Percentiles rank a stretch among this genome's conserved stretches.
These are phyloP conservation scores for Blastobotrys malaysiensis DNA, from an alignment of 1,139 yeast genomes.

Conservation along the genomic window DNA sequence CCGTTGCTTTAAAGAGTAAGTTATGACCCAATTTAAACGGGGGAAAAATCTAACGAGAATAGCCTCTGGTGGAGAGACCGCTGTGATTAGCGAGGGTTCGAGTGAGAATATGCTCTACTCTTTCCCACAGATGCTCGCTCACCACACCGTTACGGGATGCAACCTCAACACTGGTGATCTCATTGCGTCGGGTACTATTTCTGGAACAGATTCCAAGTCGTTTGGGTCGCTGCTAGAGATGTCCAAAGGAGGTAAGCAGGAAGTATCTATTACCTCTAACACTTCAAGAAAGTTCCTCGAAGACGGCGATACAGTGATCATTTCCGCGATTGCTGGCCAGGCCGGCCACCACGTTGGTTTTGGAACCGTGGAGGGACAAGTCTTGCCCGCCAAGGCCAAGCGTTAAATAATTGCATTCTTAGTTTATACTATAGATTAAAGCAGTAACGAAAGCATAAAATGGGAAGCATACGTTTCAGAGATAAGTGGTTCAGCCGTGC, in stretches of 20 bases:
- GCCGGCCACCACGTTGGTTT: slow-evolving; percentile 20
- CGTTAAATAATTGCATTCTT: background rate
- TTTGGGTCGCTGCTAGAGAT: slow-evolving; percentile 25
- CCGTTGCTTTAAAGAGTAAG: slow-evolving; percentile 16
- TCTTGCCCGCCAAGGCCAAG: slow-evolving; percentile 34
- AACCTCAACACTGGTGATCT: slow-evolving; percentile 26
- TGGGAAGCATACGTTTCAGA: too few relatives aligned
- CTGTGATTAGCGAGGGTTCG: slow-evolving; percentile 14
- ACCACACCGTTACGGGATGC: slow-evolving; percentile 28
- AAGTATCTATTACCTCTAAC: slow-evolving; percentile 14
- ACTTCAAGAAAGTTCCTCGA: slow-evolving; percentile 17
- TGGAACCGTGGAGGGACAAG: slow-evolving; percentile 20
- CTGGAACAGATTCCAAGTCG: slow-evolving; percentile 16
- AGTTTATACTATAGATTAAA: background rate
- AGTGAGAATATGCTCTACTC: slow-evolving; percentile 23
- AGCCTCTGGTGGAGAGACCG: slow-evolving; percentile 12
- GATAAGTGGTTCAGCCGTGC: too few relatives aligned
- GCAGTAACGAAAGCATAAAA: background rate
- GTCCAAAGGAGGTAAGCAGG: slow-evolving; percentile 20
- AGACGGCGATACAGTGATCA: slow-evolving; percentile 24
- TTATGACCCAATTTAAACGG: background rate
- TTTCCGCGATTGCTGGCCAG: slow-evolving; percentile 17
- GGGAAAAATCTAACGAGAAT: background rate
- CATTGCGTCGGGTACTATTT: slow-evolving; percentile 28
- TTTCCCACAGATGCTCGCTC: slow-evolving; percentile 28